phyloP scores from a whole-genome alignment of 78 protist species.

The Anaeramoeba flamelloides region DNA sequence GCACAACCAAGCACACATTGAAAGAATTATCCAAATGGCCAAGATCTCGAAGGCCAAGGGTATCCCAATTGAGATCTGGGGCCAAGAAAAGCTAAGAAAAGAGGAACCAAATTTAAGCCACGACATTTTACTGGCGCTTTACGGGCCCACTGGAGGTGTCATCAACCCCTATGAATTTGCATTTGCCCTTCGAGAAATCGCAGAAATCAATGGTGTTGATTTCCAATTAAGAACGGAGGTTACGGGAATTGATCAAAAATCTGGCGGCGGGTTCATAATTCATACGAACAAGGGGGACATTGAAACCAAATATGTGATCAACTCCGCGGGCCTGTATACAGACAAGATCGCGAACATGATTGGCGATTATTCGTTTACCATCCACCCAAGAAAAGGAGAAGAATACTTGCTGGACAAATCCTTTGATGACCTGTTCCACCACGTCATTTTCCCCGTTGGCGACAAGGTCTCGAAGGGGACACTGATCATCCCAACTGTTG shows the following conservation, averaged over 20 bases:
- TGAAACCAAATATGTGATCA: not conserved
- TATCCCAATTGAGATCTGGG: not conserved
- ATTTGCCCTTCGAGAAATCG: not conserved
- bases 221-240: not conserved
- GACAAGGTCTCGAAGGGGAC: not conserved
- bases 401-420: not conserved
- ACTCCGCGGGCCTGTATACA: not conserved
- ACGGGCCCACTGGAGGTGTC: conserved; percentile 1
- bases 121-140: not conserved
- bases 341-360: not conserved
- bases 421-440: not conserved
- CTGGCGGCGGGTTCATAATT: not conserved
- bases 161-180: conserved; percentile 1
- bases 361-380: not conserved
- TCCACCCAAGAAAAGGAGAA: not conserved
- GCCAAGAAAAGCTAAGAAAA: not conserved
- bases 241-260: not conserved
- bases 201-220: not conserved
- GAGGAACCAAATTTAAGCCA: not conserved
- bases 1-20: not conserved
- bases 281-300: conserved; percentile 2
- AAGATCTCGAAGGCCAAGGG: not conserved
- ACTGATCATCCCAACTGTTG: conserved; percentile 1
- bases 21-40: not conserved
- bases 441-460: not conserved